Percentiles rank a stretch among this genome's conserved stretches.
Conservation (phyloP, 169 alveolate genomes). For the Amoebophrya sp. region DNA sequence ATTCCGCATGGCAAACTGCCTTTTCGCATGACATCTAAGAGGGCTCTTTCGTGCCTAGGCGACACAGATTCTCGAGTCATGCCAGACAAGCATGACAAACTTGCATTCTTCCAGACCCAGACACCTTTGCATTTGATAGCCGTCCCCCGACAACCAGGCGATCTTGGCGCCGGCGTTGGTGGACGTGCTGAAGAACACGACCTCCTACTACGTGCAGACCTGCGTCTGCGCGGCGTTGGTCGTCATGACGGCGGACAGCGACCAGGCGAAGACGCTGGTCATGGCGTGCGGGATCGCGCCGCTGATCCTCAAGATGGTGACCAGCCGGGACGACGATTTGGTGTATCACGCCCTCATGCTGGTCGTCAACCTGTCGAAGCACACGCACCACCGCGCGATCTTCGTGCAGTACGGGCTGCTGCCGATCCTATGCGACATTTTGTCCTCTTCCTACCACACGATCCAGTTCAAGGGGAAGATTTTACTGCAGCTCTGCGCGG, state of each 20-base stretch:
- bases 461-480: background rate
- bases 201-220: background rate
- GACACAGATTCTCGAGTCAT: too few relatives aligned
- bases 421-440: background rate
- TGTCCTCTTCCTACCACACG: background rate
- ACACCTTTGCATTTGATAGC: too few relatives aligned
- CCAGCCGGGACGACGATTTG: background rate
- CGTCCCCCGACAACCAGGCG: background rate
- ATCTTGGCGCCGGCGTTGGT: background rate
- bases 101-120: too few relatives aligned
- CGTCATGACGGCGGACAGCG: background rate
- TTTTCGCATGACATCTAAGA: too few relatives aligned
- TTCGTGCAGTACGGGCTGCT: background rate
- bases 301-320: background rate
- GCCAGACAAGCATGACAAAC: too few relatives aligned
- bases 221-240: background rate
- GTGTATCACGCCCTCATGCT: background rate
- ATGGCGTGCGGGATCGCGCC: slow-evolving; percentile 19
- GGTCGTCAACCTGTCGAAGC: background rate
- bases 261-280: background rate
- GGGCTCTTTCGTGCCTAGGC: too few relatives aligned
- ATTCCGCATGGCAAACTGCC: too few relatives aligned
- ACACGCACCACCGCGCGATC: slow-evolving; percentile 1
- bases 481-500: background rate
- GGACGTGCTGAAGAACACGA: background rate